phyloP scores from a whole-genome alignment of 352 stramenopile species.

The Phytophthora litchii region DNA sequence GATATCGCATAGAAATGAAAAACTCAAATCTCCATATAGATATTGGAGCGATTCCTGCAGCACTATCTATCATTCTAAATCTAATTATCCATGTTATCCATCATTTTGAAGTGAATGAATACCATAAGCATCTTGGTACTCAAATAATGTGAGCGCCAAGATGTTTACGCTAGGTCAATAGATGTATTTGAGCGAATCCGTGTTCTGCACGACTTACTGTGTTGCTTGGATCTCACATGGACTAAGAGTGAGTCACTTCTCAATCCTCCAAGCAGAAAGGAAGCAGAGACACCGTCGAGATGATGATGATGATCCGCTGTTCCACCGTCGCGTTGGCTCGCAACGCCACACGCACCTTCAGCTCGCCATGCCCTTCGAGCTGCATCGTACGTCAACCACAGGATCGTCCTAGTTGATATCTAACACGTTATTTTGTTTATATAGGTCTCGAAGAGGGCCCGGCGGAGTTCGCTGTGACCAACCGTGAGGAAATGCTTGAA shows the following conservation, averaged over 20 bases:
- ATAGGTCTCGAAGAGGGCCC: constrained; percentile 77
- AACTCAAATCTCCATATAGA: no score
- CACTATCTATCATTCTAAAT: no score
- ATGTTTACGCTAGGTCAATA: no score
- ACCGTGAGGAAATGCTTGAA: constrained; percentile 95
- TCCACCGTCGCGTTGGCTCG: constrained; percentile 50
- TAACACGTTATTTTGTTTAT: constrained; percentile 1
- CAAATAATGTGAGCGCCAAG: no score
- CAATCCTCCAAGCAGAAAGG: constrained; percentile 58
- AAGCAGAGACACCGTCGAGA: constrained; percentile 9
- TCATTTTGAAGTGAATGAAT: no score
- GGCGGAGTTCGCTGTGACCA: constrained; percentile 70
- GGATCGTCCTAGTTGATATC: not conserved
- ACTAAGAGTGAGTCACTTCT: no score
- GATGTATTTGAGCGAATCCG: constrained; percentile 25
- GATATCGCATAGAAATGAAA: no score
- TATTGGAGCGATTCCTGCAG: no score
- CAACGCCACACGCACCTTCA: constrained; percentile 62
- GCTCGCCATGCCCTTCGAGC: constrained; percentile 84
- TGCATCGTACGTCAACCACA: constrained; percentile 61
- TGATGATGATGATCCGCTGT: constrained; percentile 78
- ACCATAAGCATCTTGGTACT: no score
- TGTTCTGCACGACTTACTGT: constrained; percentile 18
- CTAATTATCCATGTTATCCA: no score
- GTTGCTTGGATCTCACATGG: constrained; percentile 21